Conservation (phyloP, 768 basidiomycete species). For the Boletus subcaerulescens region DNA sequence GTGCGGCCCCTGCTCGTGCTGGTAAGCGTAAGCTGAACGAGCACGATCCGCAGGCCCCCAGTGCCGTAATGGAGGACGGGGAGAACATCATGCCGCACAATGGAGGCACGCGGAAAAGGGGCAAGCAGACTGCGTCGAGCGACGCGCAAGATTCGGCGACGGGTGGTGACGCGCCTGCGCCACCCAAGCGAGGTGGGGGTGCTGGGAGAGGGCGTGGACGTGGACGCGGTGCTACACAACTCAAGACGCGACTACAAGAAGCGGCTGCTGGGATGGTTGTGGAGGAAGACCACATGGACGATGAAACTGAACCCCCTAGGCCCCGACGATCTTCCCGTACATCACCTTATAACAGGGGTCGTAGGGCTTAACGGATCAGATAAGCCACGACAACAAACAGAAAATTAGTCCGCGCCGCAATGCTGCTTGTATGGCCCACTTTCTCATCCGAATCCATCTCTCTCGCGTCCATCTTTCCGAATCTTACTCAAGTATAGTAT, state of each 20-base stretch:
- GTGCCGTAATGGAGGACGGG: constrained; percentile 22
- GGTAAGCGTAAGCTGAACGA: constrained; percentile 39
- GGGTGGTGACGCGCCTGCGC: constrained; percentile 8
- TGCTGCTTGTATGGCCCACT: not conserved
- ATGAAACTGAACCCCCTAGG: constrained; percentile 20
- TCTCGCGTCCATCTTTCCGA: not conserved
- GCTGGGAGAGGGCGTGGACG: constrained; percentile 23
- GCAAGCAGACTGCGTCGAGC: constrained; percentile 12
- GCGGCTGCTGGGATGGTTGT: constrained; percentile 26
- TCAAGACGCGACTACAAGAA: constrained; percentile 24
- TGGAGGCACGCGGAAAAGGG: constrained; percentile 24
- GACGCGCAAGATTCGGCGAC: constrained; percentile 18
- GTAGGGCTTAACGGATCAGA: constrained; percentile 7
- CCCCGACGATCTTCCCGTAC: constrained; percentile 37
- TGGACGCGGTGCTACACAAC: constrained; percentile 14
- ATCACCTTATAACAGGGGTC: constrained; percentile 33
- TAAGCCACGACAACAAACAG: not conserved
- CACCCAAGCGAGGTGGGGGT: constrained; percentile 17
- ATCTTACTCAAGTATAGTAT: constrained; percentile 2
- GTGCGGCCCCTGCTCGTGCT: constrained; percentile 24
- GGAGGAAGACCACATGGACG: constrained; percentile 29
- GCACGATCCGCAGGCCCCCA: constrained; percentile 26
- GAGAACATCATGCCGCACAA: constrained; percentile 6
- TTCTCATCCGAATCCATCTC: not conserved
- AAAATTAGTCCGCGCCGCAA: not conserved